Conservation (phyloP, 73 alveolate genomes). For the Paramecium octaurelia region DNA sequence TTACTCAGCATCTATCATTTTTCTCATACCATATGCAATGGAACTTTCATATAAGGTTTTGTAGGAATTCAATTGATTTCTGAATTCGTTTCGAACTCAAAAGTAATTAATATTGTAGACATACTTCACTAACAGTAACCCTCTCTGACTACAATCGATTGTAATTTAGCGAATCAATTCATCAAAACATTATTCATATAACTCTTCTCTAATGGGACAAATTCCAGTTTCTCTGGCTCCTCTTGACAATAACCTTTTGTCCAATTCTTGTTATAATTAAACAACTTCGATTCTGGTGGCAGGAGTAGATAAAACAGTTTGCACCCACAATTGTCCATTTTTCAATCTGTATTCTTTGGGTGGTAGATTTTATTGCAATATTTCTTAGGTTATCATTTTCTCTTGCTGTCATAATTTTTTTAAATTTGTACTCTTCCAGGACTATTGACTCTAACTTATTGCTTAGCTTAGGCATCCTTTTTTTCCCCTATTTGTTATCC, state of each 20-base stretch:
- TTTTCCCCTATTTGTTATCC: not conserved
- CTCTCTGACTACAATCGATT: constrained; percentile 66
- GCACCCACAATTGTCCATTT: constrained; percentile 80
- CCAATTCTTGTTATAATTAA: constrained; percentile 73
- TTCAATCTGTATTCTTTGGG: constrained; percentile 78
- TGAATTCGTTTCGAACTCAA: constrained; percentile 57
- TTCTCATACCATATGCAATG: constrained; percentile 98
- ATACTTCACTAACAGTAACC: constrained; percentile 58
- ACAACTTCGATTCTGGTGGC: constrained; percentile 81
- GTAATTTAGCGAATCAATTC: constrained; percentile 77
- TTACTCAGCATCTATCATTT: constrained; percentile 71
- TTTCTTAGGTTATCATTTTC: constrained; percentile 59
- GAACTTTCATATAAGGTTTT: constrained; percentile 96
- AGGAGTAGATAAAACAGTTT: constrained; percentile 82
- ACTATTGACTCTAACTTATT: not conserved
- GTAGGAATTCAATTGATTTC: constrained; percentile 78
- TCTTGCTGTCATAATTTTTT: constrained; percentile 38
- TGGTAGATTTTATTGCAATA: constrained; percentile 66
- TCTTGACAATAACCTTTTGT: constrained; percentile 65
- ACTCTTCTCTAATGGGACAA: constrained; percentile 85
- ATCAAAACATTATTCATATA: constrained; percentile 80
- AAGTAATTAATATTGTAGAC: not conserved
- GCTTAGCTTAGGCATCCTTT: not conserved
- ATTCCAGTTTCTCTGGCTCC: constrained; percentile 84
- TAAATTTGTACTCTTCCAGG: not conserved